Evolutionary conservation across 768 basidiomycete species (phyloP).

Genomic region (Nevesoporus exiguus): DNA sequence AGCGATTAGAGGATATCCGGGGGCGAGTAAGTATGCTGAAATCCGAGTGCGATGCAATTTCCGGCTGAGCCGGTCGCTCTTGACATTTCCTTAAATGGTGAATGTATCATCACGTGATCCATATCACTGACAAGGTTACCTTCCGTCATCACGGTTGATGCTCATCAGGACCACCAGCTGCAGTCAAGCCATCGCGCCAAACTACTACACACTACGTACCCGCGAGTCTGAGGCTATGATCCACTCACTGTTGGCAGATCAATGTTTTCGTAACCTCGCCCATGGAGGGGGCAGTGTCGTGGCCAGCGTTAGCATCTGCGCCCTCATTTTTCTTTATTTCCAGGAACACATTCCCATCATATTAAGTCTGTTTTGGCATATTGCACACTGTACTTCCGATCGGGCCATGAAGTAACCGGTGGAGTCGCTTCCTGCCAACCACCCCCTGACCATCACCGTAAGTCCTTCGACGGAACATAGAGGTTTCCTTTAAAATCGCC

Average conservation of each 20-base stretch:
- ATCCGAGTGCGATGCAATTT: no score
- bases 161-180: no score
- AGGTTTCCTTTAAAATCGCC: background rate
- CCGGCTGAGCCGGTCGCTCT: background rate
- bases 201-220: background rate
- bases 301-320: background rate
- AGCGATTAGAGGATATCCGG: background rate
- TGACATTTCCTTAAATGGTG: background rate
- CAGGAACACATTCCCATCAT: background rate
- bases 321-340: background rate
- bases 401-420: constrained; percentile 4
- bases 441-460: background rate
- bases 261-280: background rate
- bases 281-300: background rate
- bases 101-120: background rate
- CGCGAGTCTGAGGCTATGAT: background rate
- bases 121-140: no score
- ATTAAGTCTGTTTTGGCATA: background rate
- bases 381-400: background rate
- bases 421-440: constrained; percentile 4
- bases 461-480: background rate
- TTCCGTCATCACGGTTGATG: no score
- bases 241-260: background rate
- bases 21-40: no score
- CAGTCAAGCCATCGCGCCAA: no score